Conservation (phyloP, 2,329 filamentous ascomycete species). For the Arthrobotrys iridis region DNA sequence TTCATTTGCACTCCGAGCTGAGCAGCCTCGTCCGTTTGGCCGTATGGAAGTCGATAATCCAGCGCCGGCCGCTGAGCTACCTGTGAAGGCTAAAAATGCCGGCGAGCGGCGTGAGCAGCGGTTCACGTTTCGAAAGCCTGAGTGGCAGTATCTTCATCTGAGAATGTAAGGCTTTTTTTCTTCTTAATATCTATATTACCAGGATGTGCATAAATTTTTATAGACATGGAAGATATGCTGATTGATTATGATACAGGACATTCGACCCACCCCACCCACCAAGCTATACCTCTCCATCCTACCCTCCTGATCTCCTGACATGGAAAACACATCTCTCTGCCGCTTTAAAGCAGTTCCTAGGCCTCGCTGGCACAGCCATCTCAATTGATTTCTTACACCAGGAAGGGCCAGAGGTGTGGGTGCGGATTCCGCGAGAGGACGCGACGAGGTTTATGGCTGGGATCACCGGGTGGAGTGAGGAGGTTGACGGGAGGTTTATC, state of each 20-base stretch:
- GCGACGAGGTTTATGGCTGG: conserved; percentile 71
- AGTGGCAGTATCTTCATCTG: conserved; percentile 57
- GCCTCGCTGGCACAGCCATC: conserved; percentile 73
- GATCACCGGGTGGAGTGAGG: conserved; percentile 72
- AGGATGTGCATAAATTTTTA: not conserved
- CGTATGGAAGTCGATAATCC: not conserved
- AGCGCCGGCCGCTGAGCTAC: too few relatives aligned
- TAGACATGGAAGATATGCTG: not conserved
- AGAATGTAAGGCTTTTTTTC: conserved; percentile 54
- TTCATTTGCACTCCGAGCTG: not conserved
- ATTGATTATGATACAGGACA: conserved; percentile 47
- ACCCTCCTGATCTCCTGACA: conserved; percentile 57
- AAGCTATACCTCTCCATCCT: conserved; percentile 40
- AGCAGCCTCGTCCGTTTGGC: not conserved
- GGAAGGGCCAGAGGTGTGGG: conserved; percentile 69
- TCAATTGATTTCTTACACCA: conserved; percentile 76
- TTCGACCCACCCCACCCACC: conserved; percentile 56
- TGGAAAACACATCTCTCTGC: conserved; percentile 62
- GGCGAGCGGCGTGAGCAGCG: conserved; percentile 38
- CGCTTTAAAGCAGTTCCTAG: conserved; percentile 75
- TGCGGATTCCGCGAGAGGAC: conserved; percentile 72
- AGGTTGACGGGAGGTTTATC: conserved; percentile 58
- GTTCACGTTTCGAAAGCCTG: conserved; percentile 56
- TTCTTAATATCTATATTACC: not conserved
- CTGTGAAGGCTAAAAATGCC: not conserved